A percentile compares a stretch with the other conserved stretches of the same genome.
These are phyloP conservation scores for Botryosphaeria dothidea DNA, from an alignment of 2,329 filamentous ascomycete genomes.

Conservation along the genomic window DNA sequence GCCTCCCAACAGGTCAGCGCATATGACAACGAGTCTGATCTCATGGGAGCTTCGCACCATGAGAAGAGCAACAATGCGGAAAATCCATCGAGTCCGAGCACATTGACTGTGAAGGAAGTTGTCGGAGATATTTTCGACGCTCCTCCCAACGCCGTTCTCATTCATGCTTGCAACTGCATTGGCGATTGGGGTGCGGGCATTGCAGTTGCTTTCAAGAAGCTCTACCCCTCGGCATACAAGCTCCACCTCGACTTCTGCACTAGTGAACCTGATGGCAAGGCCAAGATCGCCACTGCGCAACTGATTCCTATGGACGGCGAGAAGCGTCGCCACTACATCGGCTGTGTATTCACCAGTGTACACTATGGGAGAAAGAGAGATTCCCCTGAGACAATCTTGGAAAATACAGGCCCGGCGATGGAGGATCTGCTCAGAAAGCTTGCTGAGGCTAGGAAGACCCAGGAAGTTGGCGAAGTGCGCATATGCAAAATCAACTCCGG, in stretches of 20 bases:
- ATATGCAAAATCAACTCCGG: constrained; percentile 61
- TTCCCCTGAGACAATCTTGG: constrained; percentile 46
- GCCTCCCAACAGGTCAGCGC: constrained; percentile 4
- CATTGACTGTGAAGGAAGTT: constrained; percentile 22
- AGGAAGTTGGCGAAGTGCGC: constrained; percentile 38
- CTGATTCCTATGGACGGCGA: constrained; percentile 52
- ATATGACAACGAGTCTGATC: constrained; percentile 3
- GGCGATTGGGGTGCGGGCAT: constrained; percentile 63
- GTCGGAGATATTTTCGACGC: constrained; percentile 55
- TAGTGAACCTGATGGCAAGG: constrained; percentile 26
- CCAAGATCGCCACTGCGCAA: constrained; percentile 49
- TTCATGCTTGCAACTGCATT: constrained; percentile 62
- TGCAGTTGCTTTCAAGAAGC: constrained; percentile 50
- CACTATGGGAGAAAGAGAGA: constrained; percentile 50
- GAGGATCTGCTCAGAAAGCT: constrained; percentile 49
- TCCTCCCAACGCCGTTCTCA: constrained; percentile 51
- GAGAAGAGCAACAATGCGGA: background rate
- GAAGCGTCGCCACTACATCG: constrained; percentile 52
- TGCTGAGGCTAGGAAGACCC: constrained; percentile 27
- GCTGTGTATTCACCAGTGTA: constrained; percentile 60
- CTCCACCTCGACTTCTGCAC: constrained; percentile 52
- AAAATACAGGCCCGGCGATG: constrained; percentile 52
- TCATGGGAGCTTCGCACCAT: background rate
- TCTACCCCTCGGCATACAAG: constrained; percentile 53
- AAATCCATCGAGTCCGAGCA: background rate